phyloP scores from a whole-genome alignment of 129 eudicot species.

The Tagetes erecta region DNA sequence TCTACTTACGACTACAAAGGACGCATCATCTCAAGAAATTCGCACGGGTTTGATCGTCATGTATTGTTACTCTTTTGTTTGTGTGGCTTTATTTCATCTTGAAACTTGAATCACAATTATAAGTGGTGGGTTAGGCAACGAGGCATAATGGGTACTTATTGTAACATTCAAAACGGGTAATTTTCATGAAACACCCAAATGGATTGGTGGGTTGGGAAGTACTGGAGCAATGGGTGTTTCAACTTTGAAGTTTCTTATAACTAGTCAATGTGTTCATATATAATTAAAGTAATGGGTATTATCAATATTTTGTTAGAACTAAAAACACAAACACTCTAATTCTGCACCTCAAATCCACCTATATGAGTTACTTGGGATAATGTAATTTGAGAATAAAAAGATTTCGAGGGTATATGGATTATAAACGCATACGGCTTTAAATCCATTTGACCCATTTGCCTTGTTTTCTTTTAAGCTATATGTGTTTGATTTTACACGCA shows the following conservation, averaged over 20 bases:
- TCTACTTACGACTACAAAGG: conserved; percentile 43
- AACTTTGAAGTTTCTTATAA: not conserved
- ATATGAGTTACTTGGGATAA: no score
- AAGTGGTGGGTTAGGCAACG: not conserved
- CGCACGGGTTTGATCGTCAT: conserved; percentile 44
- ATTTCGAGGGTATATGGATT: not conserved
- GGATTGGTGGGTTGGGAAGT: not conserved
- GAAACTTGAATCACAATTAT: not conserved
- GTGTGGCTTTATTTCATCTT: not conserved
- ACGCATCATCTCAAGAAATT: conserved; percentile 24
- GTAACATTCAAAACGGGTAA: not conserved
- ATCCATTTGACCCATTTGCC: not conserved
- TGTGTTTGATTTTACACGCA: not conserved
- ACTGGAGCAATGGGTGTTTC: not conserved
- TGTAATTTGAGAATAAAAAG: no score
- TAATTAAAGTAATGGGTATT: no score
- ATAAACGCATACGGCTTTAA: not conserved
- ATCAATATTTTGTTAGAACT: no score
- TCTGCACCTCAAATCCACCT: no score
- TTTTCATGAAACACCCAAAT: not conserved
- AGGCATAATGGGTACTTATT: not conserved
- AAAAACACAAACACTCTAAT: no score
- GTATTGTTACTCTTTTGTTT: conserved; percentile 35
- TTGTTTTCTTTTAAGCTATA: not conserved
- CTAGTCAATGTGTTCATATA: not conserved